Evolutionary conservation across 129 eudicot genomes (phyloP).

Genomic region (Apium graveolens): DNA sequence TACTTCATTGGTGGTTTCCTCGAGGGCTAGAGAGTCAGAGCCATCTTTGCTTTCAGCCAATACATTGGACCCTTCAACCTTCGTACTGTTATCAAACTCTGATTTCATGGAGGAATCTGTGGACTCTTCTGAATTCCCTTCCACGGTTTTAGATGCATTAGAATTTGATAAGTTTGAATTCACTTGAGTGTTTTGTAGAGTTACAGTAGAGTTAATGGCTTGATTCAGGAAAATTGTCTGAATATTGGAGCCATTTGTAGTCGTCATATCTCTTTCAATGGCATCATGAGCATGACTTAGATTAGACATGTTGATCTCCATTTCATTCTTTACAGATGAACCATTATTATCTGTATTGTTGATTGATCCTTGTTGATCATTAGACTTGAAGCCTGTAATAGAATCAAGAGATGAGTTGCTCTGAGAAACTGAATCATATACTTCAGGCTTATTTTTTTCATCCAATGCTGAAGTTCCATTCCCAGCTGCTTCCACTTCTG

Average conservation of each 20-base stretch:
- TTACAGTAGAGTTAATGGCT: conserved; percentile 3
- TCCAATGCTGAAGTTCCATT: conserved; percentile 7
- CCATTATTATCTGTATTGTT: conserved; percentile 9
- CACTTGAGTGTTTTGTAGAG: conserved; percentile 1
- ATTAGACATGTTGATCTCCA: conserved; percentile 9
- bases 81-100: not conserved
- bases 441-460: conserved; percentile 7
- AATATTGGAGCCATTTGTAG: conserved; percentile 13
- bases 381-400: conserved; percentile 4
- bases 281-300: conserved; percentile 21
- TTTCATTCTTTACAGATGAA: conserved; percentile 17
- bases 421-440: not conserved
- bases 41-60: not conserved
- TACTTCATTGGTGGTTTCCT: not conserved
- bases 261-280: conserved; percentile 10
- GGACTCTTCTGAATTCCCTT: conserved; percentile 9
- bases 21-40: not conserved
- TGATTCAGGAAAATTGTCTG: not conserved
- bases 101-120: conserved; percentile 4
- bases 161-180: conserved; percentile 20
- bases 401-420: conserved; percentile 6
- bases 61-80: not conserved
- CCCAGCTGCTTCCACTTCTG: conserved; percentile 13
- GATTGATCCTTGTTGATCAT: conserved; percentile 16
- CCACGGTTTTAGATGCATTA: conserved; percentile 13